Evolutionary conservation across 345 rosid species (phyloP), one percentile per base, ranked within the genome.

Genomic region (Acer negundo): DNA sequence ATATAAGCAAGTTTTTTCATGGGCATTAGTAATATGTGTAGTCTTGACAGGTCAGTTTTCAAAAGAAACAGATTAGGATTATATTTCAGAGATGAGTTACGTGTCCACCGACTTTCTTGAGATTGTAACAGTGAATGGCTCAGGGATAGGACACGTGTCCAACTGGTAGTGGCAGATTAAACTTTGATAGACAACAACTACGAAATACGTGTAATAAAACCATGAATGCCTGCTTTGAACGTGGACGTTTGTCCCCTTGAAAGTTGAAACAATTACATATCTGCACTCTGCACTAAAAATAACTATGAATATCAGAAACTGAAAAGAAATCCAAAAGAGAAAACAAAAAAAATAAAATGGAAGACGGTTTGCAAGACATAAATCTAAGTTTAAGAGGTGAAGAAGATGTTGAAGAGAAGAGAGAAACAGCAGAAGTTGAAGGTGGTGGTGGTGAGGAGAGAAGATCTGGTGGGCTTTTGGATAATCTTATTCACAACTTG

Each of bases 361-460:
- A 90, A 78, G 90, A 90, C 62, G 59, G 73, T 9, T 82, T 83
- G 69, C 62, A 75, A 28, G 90, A 85, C 81, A 31, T 15, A 3
- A 70, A 63, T 75, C 65, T 23, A 63, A 68, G 75, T 35, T 35
- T 78, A 22, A 62, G 5, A 10, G 28, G 3, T 47, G 26, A 46
- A 7, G 79, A 74, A 66, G 74, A 26, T 17, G 42, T 42, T 42
- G 10, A 58, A 20, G 11, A 20, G 24, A 1, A 46, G 49, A 59
- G 77, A 23, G 10, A 7, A 20, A 11, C 22, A 40, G 8, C 46
- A 76, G 82, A 69, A 66, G 62, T 16, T 20, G 75, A 11, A 75
- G 84, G 51, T 22, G 75, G 69, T 1, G 47, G 68, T 13, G 13
- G 12, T 6, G 84, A 76, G 49, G 80, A 65, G 59, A 74, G 68